These are phyloP conservation scores for Venturia nashicola DNA, from an alignment of 2,329 filamentous ascomycete species.

Conservation along the genomic window DNA sequence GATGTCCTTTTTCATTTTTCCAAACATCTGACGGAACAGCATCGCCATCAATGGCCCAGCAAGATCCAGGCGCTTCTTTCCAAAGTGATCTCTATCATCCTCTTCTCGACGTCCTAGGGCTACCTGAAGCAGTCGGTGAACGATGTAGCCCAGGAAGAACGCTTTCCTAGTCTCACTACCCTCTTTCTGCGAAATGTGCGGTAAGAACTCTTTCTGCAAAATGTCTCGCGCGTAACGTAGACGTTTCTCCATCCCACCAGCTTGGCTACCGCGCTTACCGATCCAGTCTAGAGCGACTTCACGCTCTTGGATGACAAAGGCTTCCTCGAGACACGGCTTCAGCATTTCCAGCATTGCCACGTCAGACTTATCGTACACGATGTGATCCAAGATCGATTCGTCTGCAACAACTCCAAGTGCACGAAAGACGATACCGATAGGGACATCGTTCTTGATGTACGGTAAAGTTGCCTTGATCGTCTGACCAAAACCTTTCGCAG, in stretches of 20 bases:
- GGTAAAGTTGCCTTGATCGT: constrained; percentile 85
- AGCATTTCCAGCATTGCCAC: constrained; percentile 96
- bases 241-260: constrained; percentile 72
- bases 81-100: constrained; percentile 96
- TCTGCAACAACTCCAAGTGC: constrained; percentile 93
- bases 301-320: constrained; percentile 88
- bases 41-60: constrained; percentile 92
- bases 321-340: constrained; percentile 93
- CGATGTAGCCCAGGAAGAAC: constrained; percentile 98
- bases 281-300: constrained; percentile 93
- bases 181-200: constrained; percentile 90
- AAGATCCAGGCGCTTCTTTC: constrained; percentile 94
- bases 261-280: constrained; percentile 74
- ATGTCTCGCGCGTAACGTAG: constrained; percentile 87
- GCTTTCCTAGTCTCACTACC: constrained; percentile 93
- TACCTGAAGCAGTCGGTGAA: constrained; percentile 88
- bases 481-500: constrained; percentile 66
- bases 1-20: constrained; percentile 82
- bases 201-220: constrained; percentile 90
- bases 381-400: constrained; percentile 94
- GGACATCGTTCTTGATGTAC: constrained; percentile 87
- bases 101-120: constrained; percentile 85
- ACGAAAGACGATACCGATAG: constrained; percentile 90
- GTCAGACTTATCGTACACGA: constrained; percentile 91
- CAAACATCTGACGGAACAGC: constrained; percentile 84